Evolutionary conservation across 768 basidiomycete species (phyloP).

Genomic region (Mycena haematopus): DNA sequence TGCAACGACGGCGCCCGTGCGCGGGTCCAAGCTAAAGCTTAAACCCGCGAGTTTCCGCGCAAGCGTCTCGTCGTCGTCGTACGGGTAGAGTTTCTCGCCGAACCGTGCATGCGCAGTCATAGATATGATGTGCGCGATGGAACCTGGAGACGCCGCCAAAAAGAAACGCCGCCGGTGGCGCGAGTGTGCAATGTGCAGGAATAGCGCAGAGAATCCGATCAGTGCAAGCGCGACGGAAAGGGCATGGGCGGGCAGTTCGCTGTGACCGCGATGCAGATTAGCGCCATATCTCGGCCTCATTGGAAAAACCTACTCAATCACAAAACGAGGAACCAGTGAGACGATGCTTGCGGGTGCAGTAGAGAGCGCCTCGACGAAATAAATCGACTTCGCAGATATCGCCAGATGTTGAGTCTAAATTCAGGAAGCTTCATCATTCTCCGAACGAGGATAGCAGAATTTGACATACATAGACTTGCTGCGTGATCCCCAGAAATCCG

Average conservation of each 20-base stretch:
- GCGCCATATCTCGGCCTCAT: background rate
- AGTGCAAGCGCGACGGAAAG: constrained; percentile 56
- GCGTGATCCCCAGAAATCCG: constrained; percentile 60
- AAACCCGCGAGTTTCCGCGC: constrained; percentile 55
- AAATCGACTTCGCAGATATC: constrained; percentile 59
- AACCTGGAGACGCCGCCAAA: constrained; percentile 63
- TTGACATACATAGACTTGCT: constrained; percentile 53
- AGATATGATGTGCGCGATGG: constrained; percentile 63
- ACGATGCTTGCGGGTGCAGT: constrained; percentile 47
- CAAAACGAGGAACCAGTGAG: constrained; percentile 53
- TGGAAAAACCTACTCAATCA: constrained; percentile 57
- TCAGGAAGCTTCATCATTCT: background rate
- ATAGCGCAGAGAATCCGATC: constrained; percentile 52
- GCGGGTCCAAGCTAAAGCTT: constrained; percentile 58
- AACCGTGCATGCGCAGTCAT: constrained; percentile 67
- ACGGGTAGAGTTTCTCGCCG: constrained; percentile 62
- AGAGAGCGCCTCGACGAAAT: constrained; percentile 52
- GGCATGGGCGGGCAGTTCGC: constrained; percentile 54
- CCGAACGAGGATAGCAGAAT: background rate
- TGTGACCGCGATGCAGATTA: constrained; percentile 31
- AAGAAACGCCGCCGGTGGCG: constrained; percentile 53
- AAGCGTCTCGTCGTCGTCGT: constrained; percentile 56
- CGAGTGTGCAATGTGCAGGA: constrained; percentile 55
- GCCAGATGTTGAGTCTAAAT: constrained; percentile 63
- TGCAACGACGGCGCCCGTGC: constrained; percentile 67